These are phyloP conservation scores for Eucalyptus regnans DNA, from an alignment of 345 rosid species.

Conservation along the genomic window DNA sequence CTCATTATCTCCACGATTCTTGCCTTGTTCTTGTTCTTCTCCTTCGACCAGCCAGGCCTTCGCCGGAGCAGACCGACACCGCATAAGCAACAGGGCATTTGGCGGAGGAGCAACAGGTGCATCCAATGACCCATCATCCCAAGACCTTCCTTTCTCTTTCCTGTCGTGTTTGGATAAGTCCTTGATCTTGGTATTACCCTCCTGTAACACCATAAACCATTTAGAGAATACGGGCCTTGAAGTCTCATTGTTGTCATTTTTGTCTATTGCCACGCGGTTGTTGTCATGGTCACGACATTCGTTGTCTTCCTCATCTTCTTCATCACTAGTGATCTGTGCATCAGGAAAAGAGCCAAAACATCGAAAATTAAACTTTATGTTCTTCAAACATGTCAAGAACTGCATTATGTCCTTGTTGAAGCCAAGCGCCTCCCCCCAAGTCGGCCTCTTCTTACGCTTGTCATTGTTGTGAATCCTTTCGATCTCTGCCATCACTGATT, in stretches of 20 bases:
- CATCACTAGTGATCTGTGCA: slow-evolving; percentile 4
- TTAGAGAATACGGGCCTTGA: slow-evolving; percentile 26
- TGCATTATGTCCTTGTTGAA: slow-evolving; percentile 30
- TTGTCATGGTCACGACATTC: neutral
- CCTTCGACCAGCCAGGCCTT: slow-evolving; percentile 14
- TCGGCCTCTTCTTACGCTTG: slow-evolving; percentile 5
- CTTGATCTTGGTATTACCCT: slow-evolving; percentile 5
- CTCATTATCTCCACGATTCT: neutral
- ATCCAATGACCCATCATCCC: neutral
- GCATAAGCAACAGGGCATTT: slow-evolving; percentile 37
- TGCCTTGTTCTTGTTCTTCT: neutral
- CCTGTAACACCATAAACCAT: slow-evolving; percentile 32
- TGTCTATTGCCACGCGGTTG: neutral
- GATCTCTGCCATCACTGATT: slow-evolving; percentile 24
- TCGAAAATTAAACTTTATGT: slow-evolving; percentile 16
- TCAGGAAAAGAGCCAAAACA: slow-evolving; percentile 25
- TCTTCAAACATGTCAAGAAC: slow-evolving; percentile 30
- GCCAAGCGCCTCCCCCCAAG: slow-evolving; percentile 10
- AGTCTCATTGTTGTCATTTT: neutral
- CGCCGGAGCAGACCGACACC: slow-evolving; percentile 41
- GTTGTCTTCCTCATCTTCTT: slow-evolving; percentile 15
- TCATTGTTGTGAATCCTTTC: slow-evolving; percentile 10
- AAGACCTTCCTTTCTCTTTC: neutral
- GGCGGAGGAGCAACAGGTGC: slow-evolving; percentile 22
- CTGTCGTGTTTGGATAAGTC: neutral